Conservation (phyloP, 2,329 filamentous ascomycete species). For the Clarireedia monteithiana region DNA sequence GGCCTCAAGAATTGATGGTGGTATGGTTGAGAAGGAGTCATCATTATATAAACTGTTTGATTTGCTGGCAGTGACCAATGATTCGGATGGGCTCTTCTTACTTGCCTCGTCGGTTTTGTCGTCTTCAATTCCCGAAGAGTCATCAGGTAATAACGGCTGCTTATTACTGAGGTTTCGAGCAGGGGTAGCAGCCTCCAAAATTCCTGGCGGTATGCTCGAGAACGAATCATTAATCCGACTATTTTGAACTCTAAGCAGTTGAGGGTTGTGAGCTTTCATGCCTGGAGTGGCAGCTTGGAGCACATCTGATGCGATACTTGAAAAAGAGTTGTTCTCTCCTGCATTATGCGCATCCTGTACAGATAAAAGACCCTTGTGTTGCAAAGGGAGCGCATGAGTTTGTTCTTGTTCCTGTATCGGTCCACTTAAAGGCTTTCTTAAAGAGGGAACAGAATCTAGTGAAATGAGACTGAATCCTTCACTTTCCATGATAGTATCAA, state of each 20-base stretch:
- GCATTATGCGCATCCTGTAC: constrained; percentile 6
- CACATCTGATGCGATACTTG: constrained; percentile 18
- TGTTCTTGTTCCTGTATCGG: constrained; percentile 22
- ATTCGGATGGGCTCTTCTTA: neutral
- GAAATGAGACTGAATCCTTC: constrained; percentile 52
- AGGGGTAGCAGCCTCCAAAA: constrained; percentile 21
- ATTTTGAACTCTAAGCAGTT: constrained; percentile 15
- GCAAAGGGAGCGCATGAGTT: constrained; percentile 2
- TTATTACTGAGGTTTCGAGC: neutral
- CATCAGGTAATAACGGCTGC: neutral
- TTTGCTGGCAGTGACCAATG: constrained; percentile 3
- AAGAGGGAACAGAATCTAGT: constrained; percentile 43
- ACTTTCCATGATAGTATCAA: constrained; percentile 48
- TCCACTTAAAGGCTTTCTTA: constrained; percentile 34
- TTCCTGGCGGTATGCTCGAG: constrained; percentile 21
- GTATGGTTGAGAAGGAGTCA: constrained; percentile 19
- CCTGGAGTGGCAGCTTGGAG: constrained; percentile 19
- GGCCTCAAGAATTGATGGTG: constrained; percentile 11
- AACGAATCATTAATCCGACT: constrained; percentile 18
- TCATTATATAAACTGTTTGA: constrained; percentile 15
- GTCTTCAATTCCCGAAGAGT: neutral
- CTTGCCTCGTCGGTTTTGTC: neutral
- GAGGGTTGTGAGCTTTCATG: constrained; percentile 10
- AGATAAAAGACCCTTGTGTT: constrained; percentile 13
- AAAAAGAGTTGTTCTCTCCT: constrained; percentile 21